Percentiles rank a stretch among this genome's conserved stretches.
These are phyloP conservation scores for Podospora pseudopauciseta DNA, from an alignment of 495 filamentous ascomycete genomes.

Conservation along the genomic window DNA sequence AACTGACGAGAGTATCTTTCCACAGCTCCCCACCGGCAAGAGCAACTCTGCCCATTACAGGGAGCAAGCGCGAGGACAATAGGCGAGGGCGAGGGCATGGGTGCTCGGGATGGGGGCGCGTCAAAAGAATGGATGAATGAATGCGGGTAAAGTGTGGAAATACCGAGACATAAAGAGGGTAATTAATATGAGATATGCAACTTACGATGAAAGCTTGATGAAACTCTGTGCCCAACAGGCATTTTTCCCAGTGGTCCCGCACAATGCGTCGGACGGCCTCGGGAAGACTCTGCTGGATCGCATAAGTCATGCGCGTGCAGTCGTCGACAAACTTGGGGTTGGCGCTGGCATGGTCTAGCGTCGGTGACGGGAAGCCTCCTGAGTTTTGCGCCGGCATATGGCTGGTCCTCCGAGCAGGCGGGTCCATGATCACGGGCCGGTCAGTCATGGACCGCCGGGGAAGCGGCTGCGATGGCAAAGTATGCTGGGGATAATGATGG, in stretches of 20 bases:
- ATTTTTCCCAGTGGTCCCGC: conserved; percentile 49
- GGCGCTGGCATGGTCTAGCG: conserved; percentile 31
- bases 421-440: conserved; percentile 40
- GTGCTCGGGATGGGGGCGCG: not conserved
- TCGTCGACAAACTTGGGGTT: conserved; percentile 43
- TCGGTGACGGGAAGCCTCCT: conserved; percentile 41
- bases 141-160: not conserved
- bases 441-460: conserved; percentile 19
- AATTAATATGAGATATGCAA: conserved; percentile 12
- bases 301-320: conserved; percentile 40
- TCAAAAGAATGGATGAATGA: not conserved
- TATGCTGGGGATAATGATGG: not conserved
- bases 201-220: conserved; percentile 50
- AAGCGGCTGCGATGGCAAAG: conserved; percentile 4
- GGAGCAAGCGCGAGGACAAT: not conserved
- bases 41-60: not conserved
- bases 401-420: conserved; percentile 28
- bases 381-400: conserved; percentile 16
- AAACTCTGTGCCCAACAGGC: conserved; percentile 49
- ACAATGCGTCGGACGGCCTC: conserved; percentile 44
- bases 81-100: not conserved
- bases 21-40: not conserved
- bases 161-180: not conserved
- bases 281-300: conserved; percentile 40
- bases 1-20: not conserved